Conservation (phyloP, 768 basidiomycete genomes). For the Auriscalpium orientale region DNA sequence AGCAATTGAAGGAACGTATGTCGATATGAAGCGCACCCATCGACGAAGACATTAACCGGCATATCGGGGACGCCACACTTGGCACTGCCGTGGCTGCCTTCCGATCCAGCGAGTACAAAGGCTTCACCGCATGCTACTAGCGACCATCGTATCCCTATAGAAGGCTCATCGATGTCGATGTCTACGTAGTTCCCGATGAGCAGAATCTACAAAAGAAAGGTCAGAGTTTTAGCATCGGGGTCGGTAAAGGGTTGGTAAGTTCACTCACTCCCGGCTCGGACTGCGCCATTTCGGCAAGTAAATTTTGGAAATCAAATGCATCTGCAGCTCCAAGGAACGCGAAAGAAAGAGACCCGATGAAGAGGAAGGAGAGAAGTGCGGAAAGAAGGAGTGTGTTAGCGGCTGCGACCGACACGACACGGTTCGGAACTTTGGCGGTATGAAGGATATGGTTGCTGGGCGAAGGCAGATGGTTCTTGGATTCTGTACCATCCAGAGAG, state of each 20-base stretch:
- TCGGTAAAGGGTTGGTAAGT: not conserved
- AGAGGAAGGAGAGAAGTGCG: constrained; percentile 38
- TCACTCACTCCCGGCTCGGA: constrained; percentile 38
- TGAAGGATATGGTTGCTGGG: not conserved
- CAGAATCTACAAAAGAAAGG: constrained; percentile 33
- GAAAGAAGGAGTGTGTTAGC: constrained; percentile 28
- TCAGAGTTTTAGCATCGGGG: not conserved
- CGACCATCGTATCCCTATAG: constrained; percentile 49
- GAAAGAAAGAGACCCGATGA: constrained; percentile 40
- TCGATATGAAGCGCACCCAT: constrained; percentile 29
- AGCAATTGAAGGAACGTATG: not conserved
- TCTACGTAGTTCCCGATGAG: constrained; percentile 51
- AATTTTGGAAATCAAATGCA: constrained; percentile 31
- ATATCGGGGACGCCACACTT: constrained; percentile 40
- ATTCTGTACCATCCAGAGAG: constrained; percentile 14
- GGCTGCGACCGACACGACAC: constrained; percentile 16
- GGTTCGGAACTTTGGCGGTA: not conserved
- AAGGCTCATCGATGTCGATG: constrained; percentile 51
- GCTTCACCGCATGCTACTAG: constrained; percentile 43
- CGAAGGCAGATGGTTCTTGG: not conserved
- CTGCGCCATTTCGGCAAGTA: constrained; percentile 33
- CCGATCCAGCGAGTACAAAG: constrained; percentile 37
- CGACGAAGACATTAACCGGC: constrained; percentile 38
- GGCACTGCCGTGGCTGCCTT: constrained; percentile 36
- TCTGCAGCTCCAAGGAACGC: constrained; percentile 42